These are phyloP conservation scores for Candida morakotiae DNA, from an alignment of 805 yeast genomes.

Conservation along the genomic window DNA sequence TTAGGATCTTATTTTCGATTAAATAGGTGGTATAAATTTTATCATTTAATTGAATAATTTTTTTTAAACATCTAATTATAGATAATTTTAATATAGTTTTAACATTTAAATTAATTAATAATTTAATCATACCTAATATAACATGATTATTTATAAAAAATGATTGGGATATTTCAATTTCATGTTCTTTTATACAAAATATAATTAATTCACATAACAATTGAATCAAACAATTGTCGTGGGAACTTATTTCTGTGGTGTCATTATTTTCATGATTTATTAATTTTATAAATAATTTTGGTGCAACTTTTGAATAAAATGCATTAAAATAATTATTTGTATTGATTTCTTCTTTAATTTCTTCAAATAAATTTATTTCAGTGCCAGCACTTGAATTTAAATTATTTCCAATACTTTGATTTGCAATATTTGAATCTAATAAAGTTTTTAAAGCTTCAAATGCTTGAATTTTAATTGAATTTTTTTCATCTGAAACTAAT, in stretches of 20 bases:
- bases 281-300: constrained; percentile 48
- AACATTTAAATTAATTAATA: constrained; percentile 37
- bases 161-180: constrained; percentile 49
- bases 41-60: constrained; percentile 59
- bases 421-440: constrained; percentile 53
- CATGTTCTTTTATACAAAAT: constrained; percentile 67
- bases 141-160: constrained; percentile 62
- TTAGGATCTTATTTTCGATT: constrained; percentile 50
- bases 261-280: constrained; percentile 26
- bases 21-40: constrained; percentile 54
- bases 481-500: constrained; percentile 56
- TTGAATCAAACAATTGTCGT: constrained; percentile 44
- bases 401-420: constrained; percentile 8
- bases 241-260: constrained; percentile 2
- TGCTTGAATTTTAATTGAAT: constrained; percentile 77
- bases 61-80: constrained; percentile 65
- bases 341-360: constrained; percentile 29
- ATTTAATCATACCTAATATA: constrained; percentile 48
- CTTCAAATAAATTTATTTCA: constrained; percentile 12
- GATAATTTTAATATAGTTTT: constrained; percentile 58
- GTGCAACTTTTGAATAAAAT: constrained; percentile 64
- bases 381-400: background rate
- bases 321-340: constrained; percentile 47
- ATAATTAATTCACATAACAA: constrained; percentile 67
- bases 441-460: constrained; percentile 76